Conservation (phyloP, 208 protist species). For the Crithidia bombi region DNA sequence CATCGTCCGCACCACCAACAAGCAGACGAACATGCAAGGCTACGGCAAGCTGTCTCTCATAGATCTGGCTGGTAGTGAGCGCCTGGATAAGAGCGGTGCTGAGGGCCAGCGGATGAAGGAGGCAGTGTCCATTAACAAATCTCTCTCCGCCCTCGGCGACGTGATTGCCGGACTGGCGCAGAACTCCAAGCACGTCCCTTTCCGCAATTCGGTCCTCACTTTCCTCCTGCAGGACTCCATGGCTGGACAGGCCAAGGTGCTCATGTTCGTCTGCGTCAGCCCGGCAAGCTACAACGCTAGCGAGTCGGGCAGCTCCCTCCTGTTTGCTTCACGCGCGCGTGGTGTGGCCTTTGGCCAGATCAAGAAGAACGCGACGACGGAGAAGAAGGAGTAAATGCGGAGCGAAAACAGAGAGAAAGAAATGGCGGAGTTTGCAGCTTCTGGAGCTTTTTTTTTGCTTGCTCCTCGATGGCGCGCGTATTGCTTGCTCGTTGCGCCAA, state of each 20-base stretch:
- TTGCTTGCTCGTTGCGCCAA: no score
- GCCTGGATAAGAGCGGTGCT: conserved; percentile 88
- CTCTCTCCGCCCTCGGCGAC: conserved; percentile 88
- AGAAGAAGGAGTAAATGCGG: conserved; percentile 37
- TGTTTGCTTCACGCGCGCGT: conserved; percentile 91
- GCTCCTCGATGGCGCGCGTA: not conserved
- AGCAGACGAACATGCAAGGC: conserved; percentile 86
- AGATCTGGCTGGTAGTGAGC: conserved; percentile 93
- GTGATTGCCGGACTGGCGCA: conserved; percentile 89
- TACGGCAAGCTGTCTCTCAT: conserved; percentile 94
- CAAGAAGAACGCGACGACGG: conserved; percentile 82
- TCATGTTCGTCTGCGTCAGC: conserved; percentile 96
- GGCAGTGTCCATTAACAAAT: conserved; percentile 93
- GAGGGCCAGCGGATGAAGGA: conserved; percentile 90
- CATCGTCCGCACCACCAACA: conserved; percentile 87
- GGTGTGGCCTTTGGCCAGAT: conserved; percentile 87
- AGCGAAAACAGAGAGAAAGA: not conserved
- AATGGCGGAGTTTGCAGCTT: not conserved
- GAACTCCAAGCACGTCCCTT: conserved; percentile 90
- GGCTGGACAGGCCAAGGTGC: conserved; percentile 94
- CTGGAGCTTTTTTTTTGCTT: not conserved
- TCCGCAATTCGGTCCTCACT: conserved; percentile 92
- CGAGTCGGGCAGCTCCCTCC: conserved; percentile 88
- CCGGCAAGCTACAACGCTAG: conserved; percentile 93
- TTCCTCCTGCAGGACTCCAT: conserved; percentile 93